These are phyloP conservation scores for Actinomortierella ambigua DNA, from an alignment of 371 early-diverging fungal genomes.

Conservation along the genomic window DNA sequence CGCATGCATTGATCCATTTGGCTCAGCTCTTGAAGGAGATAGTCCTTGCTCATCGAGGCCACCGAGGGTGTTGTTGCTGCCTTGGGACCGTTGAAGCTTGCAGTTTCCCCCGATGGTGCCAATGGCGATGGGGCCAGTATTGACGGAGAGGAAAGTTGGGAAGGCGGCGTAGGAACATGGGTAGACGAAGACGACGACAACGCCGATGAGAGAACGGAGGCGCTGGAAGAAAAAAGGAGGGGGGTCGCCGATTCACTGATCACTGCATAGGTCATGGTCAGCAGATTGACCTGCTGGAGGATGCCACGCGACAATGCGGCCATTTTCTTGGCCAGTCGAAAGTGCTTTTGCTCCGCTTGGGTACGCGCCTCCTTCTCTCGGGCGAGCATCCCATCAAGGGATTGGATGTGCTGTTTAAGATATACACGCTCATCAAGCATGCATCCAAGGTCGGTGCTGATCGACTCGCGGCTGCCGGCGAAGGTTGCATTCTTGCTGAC, in stretches of 20 bases:
- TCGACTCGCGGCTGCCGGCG: conserved; percentile 22
- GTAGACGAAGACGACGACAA: too few species aligned
- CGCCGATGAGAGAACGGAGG: too few species aligned
- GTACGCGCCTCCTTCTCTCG: conserved; percentile 15
- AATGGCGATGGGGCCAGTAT: too few species aligned
- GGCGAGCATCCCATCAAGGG: conserved; percentile 13
- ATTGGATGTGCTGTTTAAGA: conserved; percentile 35
- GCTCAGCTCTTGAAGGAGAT: too few species aligned
- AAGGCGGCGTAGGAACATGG: too few species aligned
- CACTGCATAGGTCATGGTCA: conserved; percentile 20
- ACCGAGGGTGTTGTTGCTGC: too few species aligned
- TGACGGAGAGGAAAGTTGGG: too few species aligned
- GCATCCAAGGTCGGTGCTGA: conserved; percentile 18
- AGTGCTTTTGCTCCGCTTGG: conserved; percentile 14
- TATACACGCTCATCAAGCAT: conserved; percentile 28
- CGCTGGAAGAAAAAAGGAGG: too few species aligned
- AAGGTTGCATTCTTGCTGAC: conserved; percentile 24
- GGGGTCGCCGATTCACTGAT: too few species aligned
- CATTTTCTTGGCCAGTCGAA: conserved; percentile 16
- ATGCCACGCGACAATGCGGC: conserved; percentile 17
- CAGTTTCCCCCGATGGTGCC: too few species aligned
- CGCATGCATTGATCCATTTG: conserved; percentile 21
- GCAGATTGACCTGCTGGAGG: conserved; percentile 16
- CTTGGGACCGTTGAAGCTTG: too few species aligned
- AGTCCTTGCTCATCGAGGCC: too few species aligned